Evolutionary conservation across 441 rosid genomes (phyloP).

Genomic region (Pelargonium australe): DNA sequence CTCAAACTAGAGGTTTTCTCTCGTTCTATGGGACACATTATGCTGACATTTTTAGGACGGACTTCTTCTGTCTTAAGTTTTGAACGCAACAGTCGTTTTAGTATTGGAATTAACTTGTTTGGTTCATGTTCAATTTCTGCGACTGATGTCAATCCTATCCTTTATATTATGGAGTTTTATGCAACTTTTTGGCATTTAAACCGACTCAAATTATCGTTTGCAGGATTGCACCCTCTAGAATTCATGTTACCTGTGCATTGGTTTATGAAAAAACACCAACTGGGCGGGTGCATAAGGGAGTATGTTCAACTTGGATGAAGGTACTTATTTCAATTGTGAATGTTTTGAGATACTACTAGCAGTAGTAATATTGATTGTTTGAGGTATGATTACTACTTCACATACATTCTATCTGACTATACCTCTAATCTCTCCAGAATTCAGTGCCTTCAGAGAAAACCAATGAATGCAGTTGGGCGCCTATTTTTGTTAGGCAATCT

Average conservation of each 20-base stretch:
- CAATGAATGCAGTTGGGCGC: constrained; percentile 67
- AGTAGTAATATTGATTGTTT: too few relatives aligned
- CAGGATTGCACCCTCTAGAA: constrained; percentile 74
- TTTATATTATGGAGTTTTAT: too few relatives aligned
- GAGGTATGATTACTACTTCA: not conserved
- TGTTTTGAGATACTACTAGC: not conserved
- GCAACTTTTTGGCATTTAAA: not conserved
- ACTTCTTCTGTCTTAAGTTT: too few relatives aligned
- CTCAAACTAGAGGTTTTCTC: not conserved
- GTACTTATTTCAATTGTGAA: constrained; percentile 26
- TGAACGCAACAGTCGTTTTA: too few relatives aligned
- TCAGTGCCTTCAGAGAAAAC: constrained; percentile 59
- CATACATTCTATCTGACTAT: not conserved
- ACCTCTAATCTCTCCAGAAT: constrained; percentile 36
- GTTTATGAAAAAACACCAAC: constrained; percentile 76
- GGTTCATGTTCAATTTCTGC: too few relatives aligned
- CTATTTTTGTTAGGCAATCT: constrained; percentile 82
- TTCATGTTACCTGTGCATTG: constrained; percentile 94
- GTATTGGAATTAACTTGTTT: too few relatives aligned
- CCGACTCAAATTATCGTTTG: constrained; percentile 15
- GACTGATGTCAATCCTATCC: too few relatives aligned
- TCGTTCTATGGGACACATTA: too few relatives aligned
- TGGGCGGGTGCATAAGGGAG: constrained; percentile 85
- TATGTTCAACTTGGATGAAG: constrained; percentile 99
- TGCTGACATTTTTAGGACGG: too few relatives aligned